Base-by-base conservation (phyloP, 2,329 filamentous ascomycete species). In the Aspergillus amoenus region DNA sequence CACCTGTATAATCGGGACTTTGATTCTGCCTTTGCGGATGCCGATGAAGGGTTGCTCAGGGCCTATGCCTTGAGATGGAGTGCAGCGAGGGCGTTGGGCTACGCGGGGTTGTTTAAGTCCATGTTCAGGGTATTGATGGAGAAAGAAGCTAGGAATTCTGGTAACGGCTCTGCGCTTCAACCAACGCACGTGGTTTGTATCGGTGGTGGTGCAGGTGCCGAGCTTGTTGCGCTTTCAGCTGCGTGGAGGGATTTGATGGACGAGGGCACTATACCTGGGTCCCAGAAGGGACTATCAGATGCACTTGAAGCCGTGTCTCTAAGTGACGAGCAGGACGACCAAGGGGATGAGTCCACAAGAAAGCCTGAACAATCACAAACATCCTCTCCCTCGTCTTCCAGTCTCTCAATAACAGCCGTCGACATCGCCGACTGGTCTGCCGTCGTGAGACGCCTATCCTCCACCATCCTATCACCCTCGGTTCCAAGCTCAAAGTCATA, bases 41-140 rank as follows among this genome's bases (percentile, higher is more conserved):
- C 86, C 0, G 81, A 81, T 45, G 81, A 85, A 55, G 85, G 88
- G 44, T 84, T 88, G 65, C 81, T 97, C 17, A 85, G 89, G 59
- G 90, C 89, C 9, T 99, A 99, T 78, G 91, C 91, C 8, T 84
- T 91, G 53, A 80, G 94, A 66, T 99, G 93, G 93, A 96, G 92
- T 73, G 90, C 93, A 2, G 89, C 89, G 52, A 82, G 94, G 52
- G 89, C 92, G 0, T 77, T 97, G 52, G 91, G 88, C 61, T 97
- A 97, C 75, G 79, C 85, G n/a, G 78, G 82, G n/a, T 70, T 87
- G 15, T 79, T 88, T 22, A 70, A 67, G 59, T 69, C 59, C 60
- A 75, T 67, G 54, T 77, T 63, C 64, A 64, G 32, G 42, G 62
- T 60, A 55, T 60, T 70, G 55, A 12, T 34, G 40, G 43, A 52